phyloP scores from a whole-genome alignment of 164 flowering plant genomes.

The Tetracentron sinense region DNA sequence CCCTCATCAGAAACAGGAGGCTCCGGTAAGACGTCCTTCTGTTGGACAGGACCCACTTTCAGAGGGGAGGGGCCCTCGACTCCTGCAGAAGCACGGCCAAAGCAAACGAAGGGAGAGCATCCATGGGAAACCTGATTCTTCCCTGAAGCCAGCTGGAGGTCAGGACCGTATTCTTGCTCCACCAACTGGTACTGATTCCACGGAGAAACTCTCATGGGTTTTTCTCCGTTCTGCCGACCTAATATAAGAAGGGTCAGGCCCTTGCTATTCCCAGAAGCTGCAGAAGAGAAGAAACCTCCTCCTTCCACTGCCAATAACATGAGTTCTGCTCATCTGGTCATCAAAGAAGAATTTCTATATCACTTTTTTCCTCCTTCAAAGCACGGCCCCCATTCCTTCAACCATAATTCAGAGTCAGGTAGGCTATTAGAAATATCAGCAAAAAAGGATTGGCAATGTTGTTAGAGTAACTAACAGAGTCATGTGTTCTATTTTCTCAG shows the following conservation, averaged over 20 bases:
- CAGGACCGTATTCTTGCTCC: conserved; percentile 64
- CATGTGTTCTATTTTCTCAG: not conserved
- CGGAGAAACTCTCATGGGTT: conserved; percentile 87
- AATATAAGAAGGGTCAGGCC: conserved; percentile 77
- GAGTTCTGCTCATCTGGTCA: conserved; percentile 73
- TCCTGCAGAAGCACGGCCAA: conserved; percentile 73
- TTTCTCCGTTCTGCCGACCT: conserved; percentile 63
- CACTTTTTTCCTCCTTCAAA: conserved; percentile 8
- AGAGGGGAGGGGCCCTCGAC: conserved; percentile 59
- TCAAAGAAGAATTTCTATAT: conserved; percentile 18
- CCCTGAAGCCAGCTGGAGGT: conserved; percentile 78
- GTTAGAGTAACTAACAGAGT: not conserved
- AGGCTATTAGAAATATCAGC: not conserved
- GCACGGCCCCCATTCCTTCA: conserved; percentile 14
- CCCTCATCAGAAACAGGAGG: conserved; percentile 35
- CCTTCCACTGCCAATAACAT: conserved; percentile 99
- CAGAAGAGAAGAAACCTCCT: conserved; percentile 97
- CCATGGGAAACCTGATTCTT: conserved; percentile 63
- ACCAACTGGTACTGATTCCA: conserved; percentile 91
- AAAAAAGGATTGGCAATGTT: not conserved
- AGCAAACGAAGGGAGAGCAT: conserved; percentile 80
- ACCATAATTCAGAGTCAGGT: conserved; percentile 10
- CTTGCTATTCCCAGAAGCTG: conserved; percentile 90
- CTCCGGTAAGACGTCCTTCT: conserved; percentile 34
- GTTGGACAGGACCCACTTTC: conserved; percentile 69